These are phyloP conservation scores for Guadua angustifolia DNA, from an alignment of 176 grass and related monocot genomes.

Conservation along the genomic window DNA sequence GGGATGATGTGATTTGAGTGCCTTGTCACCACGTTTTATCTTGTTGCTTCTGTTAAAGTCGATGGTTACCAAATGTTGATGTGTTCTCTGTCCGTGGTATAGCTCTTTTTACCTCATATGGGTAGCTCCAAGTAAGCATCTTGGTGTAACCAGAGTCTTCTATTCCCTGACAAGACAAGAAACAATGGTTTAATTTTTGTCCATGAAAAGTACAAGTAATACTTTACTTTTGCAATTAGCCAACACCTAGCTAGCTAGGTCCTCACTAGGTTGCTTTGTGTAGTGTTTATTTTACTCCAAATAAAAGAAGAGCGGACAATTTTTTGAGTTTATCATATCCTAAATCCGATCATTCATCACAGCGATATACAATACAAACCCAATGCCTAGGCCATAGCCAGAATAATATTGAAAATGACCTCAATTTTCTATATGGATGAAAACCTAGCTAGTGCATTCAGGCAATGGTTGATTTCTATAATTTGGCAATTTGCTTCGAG, in stretches of 20 bases:
- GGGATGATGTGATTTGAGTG: slow-evolving; percentile 3
- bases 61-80: slow-evolving; percentile 27
- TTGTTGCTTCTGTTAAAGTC: neutral
- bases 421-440: neutral
- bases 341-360: neutral
- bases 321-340: neutral
- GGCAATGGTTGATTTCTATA: neutral
- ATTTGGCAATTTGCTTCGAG: neutral
- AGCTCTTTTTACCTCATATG: slow-evolving; percentile 34
- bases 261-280: neutral
- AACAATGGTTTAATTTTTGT: slow-evolving; percentile 13
- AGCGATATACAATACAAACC: neutral
- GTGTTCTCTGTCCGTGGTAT: slow-evolving; percentile 27
- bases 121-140: neutral
- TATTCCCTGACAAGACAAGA: slow-evolving; percentile 26
- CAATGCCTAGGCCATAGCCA: neutral
- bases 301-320: neutral
- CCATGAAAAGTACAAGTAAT: neutral
- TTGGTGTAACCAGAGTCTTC: neutral
- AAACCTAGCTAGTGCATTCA: neutral
- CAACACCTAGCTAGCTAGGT: neutral
- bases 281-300: neutral
- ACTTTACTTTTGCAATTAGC: neutral
- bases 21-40: slow-evolving; percentile 21
- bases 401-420: neutral